Conservation (phyloP, 352 stramenopile species). For the Globisporangium barbulae region DNA sequence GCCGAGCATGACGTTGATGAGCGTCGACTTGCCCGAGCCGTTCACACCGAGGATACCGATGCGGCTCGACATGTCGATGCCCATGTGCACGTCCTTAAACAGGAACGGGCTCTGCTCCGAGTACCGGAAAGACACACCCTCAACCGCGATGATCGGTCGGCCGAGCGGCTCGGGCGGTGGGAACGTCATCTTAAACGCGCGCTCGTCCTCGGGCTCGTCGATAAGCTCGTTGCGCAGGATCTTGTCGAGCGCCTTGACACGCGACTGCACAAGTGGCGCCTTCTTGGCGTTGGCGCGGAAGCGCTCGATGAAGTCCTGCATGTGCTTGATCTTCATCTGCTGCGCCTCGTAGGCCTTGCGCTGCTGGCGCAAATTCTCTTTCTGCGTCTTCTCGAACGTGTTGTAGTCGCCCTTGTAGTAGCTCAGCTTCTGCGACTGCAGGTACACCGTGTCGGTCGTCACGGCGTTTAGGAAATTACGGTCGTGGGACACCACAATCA, state of each 20-base stretch:
- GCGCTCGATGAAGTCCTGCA: slow-evolving; percentile 98
- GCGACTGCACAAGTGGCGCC: slow-evolving; percentile 94
- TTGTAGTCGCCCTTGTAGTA: slow-evolving; percentile 97
- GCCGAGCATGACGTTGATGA: slow-evolving; percentile 97
- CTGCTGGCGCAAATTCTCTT: slow-evolving; percentile 93
- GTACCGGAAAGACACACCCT: slow-evolving; percentile 85
- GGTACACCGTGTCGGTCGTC: slow-evolving; percentile 94
- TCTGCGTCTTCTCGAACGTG: slow-evolving; percentile 93
- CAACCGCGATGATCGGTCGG: slow-evolving; percentile 93
- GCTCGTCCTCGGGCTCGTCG: slow-evolving; percentile 92
- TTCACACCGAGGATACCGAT: slow-evolving; percentile 94
- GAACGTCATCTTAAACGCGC: slow-evolving; percentile 94
- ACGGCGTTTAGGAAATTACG: slow-evolving; percentile 96
- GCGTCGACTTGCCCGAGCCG: slow-evolving; percentile 93
- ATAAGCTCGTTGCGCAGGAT: slow-evolving; percentile 87
- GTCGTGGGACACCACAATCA: slow-evolving; percentile 95
- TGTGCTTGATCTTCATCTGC: slow-evolving; percentile 91
- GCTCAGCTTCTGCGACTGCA: slow-evolving; percentile 90
- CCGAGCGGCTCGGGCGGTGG: slow-evolving; percentile 93
- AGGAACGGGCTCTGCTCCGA: slow-evolving; percentile 49
- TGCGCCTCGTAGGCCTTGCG: slow-evolving; percentile 88
- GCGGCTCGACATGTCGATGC: slow-evolving; percentile 93
- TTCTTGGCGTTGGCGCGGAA: slow-evolving; percentile 96
- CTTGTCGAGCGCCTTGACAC: slow-evolving; percentile 93
- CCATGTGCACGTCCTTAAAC: slow-evolving; percentile 94